A percentile compares a stretch with the other conserved stretches of the same genome.
phyloP scores from a whole-genome alignment of 129 eudicot species.

The Kitagawia praeruptora region DNA sequence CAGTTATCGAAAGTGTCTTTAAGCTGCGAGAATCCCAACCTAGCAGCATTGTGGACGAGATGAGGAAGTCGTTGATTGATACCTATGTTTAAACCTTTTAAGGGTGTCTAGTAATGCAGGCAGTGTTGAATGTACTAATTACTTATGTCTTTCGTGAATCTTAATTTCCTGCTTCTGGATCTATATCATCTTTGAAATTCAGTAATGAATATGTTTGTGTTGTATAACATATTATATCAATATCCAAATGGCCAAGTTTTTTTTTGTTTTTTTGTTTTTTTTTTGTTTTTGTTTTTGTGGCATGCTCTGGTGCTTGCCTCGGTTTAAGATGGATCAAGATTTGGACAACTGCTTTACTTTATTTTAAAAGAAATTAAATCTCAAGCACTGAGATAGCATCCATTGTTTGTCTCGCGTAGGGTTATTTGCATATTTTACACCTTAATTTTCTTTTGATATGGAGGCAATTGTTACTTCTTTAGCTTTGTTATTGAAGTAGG shows the following conservation, averaged over 20 bases:
- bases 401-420: background rate
- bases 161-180: background rate
- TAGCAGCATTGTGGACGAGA: conserved; percentile 57
- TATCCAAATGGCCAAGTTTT: background rate
- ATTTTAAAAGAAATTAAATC: background rate
- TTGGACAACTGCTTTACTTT: background rate
- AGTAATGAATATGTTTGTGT: background rate
- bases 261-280: no score
- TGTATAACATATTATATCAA: background rate
- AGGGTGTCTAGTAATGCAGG: background rate
- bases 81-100: conserved; percentile 33
- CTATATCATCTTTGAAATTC: background rate
- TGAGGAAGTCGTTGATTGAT: conserved; percentile 74
- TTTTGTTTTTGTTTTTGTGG: background rate
- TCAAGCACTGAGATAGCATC: background rate
- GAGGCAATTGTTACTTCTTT: background rate
- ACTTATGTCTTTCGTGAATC: background rate
- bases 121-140: background rate
- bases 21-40: conserved; percentile 87
- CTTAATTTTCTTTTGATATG: no score
- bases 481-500: background rate
- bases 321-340: background rate
- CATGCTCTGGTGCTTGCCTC: background rate
- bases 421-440: background rate
- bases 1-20: conserved; percentile 81